These are phyloP conservation scores for Tephrocybe sp. DNA, from an alignment of 768 basidiomycete species.

Conservation along the genomic window DNA sequence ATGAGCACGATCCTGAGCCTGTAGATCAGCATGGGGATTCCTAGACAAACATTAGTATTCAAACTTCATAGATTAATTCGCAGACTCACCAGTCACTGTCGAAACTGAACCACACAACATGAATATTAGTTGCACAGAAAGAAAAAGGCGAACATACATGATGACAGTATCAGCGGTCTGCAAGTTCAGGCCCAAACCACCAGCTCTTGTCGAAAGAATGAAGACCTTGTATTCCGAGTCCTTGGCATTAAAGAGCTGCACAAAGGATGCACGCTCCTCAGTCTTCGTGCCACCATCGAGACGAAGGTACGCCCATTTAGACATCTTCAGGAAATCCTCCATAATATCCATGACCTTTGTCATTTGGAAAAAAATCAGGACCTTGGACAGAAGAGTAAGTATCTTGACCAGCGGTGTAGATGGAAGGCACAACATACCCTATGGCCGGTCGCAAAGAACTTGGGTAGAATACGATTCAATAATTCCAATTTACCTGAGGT, in stretches of 20 bases:
- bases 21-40: conserved; percentile 99
- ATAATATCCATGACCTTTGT: conserved; percentile 99
- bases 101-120: conserved; percentile 46
- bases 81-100: conserved; percentile 67
- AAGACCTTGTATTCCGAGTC: conserved; percentile 88
- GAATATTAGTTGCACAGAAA: background rate
- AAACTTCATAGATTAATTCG: background rate
- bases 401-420: conserved; percentile 5
- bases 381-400: conserved; percentile 41
- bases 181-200: conserved; percentile 91
- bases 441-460: conserved; percentile 91
- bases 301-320: conserved; percentile 84
- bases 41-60: conserved; percentile 29
- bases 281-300: conserved; percentile 97
- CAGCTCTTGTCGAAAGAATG: conserved; percentile 91
- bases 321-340: conserved; percentile 91
- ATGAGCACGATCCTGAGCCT: conserved; percentile 99
- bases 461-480: conserved; percentile 87
- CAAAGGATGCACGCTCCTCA: conserved; percentile 87
- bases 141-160: conserved; percentile 56
- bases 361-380: conserved; percentile 99
- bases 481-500: conserved; percentile 94
- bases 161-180: conserved; percentile 97
- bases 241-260: conserved; percentile 87
- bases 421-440: conserved; percentile 49